Conservation (phyloP, 768 basidiomycete species). For the Cyclocybe cylindracea region DNA sequence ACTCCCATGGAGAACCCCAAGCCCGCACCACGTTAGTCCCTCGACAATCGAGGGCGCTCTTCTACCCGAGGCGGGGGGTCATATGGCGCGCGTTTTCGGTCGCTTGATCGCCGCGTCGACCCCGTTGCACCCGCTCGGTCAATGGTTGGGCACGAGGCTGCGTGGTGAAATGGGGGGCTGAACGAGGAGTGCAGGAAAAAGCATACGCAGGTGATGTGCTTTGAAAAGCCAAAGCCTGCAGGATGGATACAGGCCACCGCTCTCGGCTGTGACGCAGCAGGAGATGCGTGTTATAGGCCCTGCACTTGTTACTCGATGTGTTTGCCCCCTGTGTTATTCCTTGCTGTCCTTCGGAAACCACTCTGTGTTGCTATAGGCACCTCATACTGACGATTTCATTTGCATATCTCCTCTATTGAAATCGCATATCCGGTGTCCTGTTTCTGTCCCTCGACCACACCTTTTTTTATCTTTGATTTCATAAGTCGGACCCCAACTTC, state of each 20-base stretch:
- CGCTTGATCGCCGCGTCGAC: constrained; percentile 89
- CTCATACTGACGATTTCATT: constrained; percentile 67
- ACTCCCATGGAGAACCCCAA: constrained; percentile 90
- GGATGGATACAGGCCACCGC: constrained; percentile 52
- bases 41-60: constrained; percentile 83
- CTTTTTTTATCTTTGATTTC: constrained; percentile 17
- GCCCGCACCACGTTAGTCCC: constrained; percentile 79
- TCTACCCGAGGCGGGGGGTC: constrained; percentile 70
- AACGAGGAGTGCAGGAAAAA: constrained; percentile 88
- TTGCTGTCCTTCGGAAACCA: constrained; percentile 25
- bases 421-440: constrained; percentile 15
- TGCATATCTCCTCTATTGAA: constrained; percentile 46
- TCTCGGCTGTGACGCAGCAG: constrained; percentile 73
- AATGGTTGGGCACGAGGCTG: constrained; percentile 83
- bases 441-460: constrained; percentile 7
- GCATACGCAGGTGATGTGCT: constrained; percentile 34
- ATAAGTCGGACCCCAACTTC: constrained; percentile 83
- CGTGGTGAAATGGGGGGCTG: constrained; percentile 98
- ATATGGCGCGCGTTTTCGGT: constrained; percentile 81
- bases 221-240: constrained; percentile 33
- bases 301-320: constrained; percentile 64
- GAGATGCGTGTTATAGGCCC: constrained; percentile 53
- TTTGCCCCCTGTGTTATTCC: constrained; percentile 62
- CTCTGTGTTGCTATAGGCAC: constrained; percentile 36
- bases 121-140: constrained; percentile 65